These are phyloP conservation scores for Phytophthora melonis DNA, from an alignment of 352 stramenopile genomes.

Conservation along the genomic window DNA sequence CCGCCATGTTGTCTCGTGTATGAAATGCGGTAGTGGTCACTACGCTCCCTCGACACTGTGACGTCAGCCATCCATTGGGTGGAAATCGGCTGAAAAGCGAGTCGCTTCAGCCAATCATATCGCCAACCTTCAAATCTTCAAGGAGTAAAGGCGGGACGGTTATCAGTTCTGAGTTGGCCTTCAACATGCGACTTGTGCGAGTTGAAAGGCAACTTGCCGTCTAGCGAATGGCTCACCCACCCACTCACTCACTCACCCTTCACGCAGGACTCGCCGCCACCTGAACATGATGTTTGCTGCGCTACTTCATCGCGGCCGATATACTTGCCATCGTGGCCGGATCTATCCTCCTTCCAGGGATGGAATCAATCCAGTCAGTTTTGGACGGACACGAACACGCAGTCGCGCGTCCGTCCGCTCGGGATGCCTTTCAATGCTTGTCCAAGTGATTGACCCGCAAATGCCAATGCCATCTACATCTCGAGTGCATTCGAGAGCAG, in stretches of 20 bases:
- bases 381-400: background rate
- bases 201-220: constrained; percentile 23
- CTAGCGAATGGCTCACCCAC: background rate
- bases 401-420: background rate
- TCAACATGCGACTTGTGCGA: constrained; percentile 33
- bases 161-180: constrained; percentile 40
- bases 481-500: background rate
- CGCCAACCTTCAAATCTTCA: background rate
- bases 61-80: background rate
- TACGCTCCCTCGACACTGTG: constrained; percentile 19
- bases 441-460: background rate
- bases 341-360: background rate
- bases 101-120: constrained; percentile 4
- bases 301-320: background rate
- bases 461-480: background rate
- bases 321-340: background rate
- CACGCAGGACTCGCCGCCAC: background rate
- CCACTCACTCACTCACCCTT: background rate
- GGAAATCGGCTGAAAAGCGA: constrained; percentile 11
- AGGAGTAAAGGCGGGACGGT: constrained; percentile 24
- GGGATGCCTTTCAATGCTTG: background rate
- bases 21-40: constrained; percentile 12
- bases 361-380: background rate
- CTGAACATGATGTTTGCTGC: background rate
- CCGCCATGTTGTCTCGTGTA: constrained; percentile 46